A percentile compares a stretch with the other conserved stretches of the same genome.
Evolutionary conservation across 345 rosid species (phyloP).

Genomic region (Ailanthus altissimus): DNA sequence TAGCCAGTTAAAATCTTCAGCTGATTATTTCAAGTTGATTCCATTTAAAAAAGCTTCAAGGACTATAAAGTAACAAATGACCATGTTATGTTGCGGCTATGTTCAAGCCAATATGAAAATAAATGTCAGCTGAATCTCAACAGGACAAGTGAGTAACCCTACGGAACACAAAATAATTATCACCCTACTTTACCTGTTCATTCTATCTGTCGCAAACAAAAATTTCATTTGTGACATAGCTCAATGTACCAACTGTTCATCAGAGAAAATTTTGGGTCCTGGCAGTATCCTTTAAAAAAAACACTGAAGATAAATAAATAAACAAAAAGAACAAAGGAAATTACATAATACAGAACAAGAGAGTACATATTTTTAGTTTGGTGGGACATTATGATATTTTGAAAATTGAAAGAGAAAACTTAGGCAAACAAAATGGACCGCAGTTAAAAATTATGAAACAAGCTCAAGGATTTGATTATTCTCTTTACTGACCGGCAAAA

Average conservation of each 20-base stretch:
- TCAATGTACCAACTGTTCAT: background rate
- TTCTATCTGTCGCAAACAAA: background rate
- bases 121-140: background rate
- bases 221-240: background rate
- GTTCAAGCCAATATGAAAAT: slow-evolving; percentile 1
- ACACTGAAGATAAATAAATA: background rate
- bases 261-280: background rate
- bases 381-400: background rate
- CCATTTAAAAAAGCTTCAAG: background rate
- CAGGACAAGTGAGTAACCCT: background rate
- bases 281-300: background rate
- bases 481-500: background rate
- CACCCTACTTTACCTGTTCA: background rate
- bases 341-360: background rate
- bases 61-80: background rate
- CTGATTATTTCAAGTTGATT: background rate
- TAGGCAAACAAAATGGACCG: slow-evolving; percentile 7
- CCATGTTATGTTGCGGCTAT: background rate
- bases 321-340: background rate
- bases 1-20: background rate
- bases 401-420: background rate
- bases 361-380: background rate
- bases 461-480: background rate
- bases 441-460: background rate
- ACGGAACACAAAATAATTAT: background rate